A percentile compares a stretch with the other conserved stretches of the same genome.
Evolutionary conservation across 1,284 basidiomycete genomes (phyloP).

Genomic region (Moesziomyces sp.): DNA sequence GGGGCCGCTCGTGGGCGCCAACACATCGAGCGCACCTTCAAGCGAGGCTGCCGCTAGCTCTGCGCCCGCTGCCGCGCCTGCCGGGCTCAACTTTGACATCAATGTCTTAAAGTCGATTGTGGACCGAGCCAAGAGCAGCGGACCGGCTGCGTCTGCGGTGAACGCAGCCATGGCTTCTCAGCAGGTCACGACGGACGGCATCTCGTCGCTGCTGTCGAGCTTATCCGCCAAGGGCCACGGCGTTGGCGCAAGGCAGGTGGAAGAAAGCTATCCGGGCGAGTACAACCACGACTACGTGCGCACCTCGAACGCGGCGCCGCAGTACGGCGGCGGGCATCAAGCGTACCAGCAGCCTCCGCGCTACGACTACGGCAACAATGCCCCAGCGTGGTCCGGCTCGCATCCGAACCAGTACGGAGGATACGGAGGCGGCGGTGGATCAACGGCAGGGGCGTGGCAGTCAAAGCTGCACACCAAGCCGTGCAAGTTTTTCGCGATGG

Average conservation of each 20-base stretch:
- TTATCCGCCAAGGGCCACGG: slow-evolving; percentile 8
- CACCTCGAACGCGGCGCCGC: slow-evolving; percentile 2
- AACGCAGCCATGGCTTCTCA: slow-evolving; percentile 11
- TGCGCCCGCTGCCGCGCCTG: slow-evolving; percentile 3
- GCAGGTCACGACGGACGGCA: slow-evolving; percentile 8
- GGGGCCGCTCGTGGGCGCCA: slow-evolving; percentile 2
- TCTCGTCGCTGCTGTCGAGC: slow-evolving; percentile 32
- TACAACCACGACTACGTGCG: slow-evolving; percentile 19
- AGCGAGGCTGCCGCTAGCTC: not conserved
- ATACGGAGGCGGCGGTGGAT: slow-evolving; percentile 6
- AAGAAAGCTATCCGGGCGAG: slow-evolving; percentile 40
- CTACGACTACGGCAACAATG: not conserved
- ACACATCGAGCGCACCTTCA: not conserved
- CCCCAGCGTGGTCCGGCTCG: too few relatives aligned
- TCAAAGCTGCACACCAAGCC: slow-evolving; percentile 14
- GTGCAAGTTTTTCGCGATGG: slow-evolving; percentile 39
- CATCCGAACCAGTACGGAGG: not conserved
- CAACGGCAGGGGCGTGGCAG: slow-evolving; percentile 4
- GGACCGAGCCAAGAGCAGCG: slow-evolving; percentile 14
- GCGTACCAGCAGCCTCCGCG: not conserved
- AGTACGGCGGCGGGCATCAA: not conserved
- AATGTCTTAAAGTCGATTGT: slow-evolving; percentile 29
- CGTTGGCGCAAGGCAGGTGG: not conserved
- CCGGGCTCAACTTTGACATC: slow-evolving; percentile 21
- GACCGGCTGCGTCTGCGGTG: slow-evolving; percentile 7